Base-by-base conservation (phyloP, 208 protist species). In the Porcisia deanei region DNA sequence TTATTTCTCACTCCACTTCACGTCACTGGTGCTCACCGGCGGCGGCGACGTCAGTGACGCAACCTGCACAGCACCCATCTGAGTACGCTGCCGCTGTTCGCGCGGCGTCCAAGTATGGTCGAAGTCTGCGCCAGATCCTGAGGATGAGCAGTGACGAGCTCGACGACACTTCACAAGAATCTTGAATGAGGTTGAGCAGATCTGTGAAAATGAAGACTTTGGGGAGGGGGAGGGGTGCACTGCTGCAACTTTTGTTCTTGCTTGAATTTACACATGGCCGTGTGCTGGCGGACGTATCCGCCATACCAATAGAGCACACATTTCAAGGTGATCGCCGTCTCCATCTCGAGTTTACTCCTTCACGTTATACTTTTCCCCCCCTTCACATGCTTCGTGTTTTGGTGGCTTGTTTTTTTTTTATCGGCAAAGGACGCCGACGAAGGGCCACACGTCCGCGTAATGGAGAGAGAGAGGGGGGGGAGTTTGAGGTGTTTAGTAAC, bases 51-150 rank as follows among this genome's bases (percentile, higher is more conserved):
- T 30, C 69, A 49, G 16, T 45, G 53, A 6, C 52, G 69, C 49
- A 25, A 30, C 10, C 49, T 18, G 18, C 69, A 12, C 69, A 73
- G 1, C 47, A n/a, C n/a, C 63, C 57, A n/a, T 18, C 45, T 47
- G 71, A 75, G 30, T 75, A 75, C 30, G 57, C 57, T 30, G 71
- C 71, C 8, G 71, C 71, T n/a, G 55, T 75, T 39, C 53, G 49
- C 22, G 52, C 58, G 12, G 71, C 71, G 10, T 55, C 71, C 7
- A 65, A 64, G 71, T 65, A 75, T 47, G 71, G 71, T 4, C 39
- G 54, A 25, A 45, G 55, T 34, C 71, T 75, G n/a, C 71, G 71
- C 25, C 71, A 75, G 30, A 45, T 75, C 18, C 43, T 75, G 18
- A 41, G 54, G 25, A 70, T 20, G 57, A 12, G 71, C 71, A 8